Evolutionary conservation across 192 early-diverging fungal species (phyloP), one percentile per base, ranked within the genome.

Genomic region (Coemansia biformis): DNA sequence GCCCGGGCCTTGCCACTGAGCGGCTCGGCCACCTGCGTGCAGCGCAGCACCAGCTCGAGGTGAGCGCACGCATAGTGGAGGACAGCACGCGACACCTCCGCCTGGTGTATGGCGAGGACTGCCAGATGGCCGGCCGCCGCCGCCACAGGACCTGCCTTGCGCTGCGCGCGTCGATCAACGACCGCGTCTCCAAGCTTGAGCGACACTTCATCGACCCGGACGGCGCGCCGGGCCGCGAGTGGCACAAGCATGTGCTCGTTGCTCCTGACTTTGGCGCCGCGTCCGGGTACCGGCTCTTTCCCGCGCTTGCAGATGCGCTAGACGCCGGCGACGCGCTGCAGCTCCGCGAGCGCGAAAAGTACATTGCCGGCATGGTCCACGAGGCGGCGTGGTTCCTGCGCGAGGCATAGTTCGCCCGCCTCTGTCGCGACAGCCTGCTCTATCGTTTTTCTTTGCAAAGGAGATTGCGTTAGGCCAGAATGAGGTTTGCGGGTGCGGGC

Each of bases 211-310:
- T 81, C 23, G 77, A 80, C 32, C 63, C 72, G 7, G 63, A 78
- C 24, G 84, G 82, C 35, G 72, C 82, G 12, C 63, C 66, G 1
- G 72, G 75, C 1, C 77, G 80, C 33, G 53, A 59, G 22, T 86
- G 84, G 84, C 83, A 74, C 57, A 79, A 81, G 30, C 84, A 86
- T 39, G 60, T 73, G 1, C 49, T 86, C 2, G 69, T 78, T 34
- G 71, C 80, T 1, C 84, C 84, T 2, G 79, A 76, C 10, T 4
- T 10, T 1, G 17, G 31, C 14, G 78, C 77, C 21, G 79, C 82
- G 21, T 6, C 28, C 32, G 63, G 48, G 13, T 43, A 71, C 13
- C 75, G 79, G 56, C 35, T 60, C 8, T 79, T 83, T 33, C 81
- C 83, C 4, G 71, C 70, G 8, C 64, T 85, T 37, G 53, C 61